A percentile compares a stretch with the other conserved stretches of the same genome.
These are phyloP conservation scores for Phytophthora pisi DNA, from an alignment of 352 stramenopile genomes.

Conservation along the genomic window DNA sequence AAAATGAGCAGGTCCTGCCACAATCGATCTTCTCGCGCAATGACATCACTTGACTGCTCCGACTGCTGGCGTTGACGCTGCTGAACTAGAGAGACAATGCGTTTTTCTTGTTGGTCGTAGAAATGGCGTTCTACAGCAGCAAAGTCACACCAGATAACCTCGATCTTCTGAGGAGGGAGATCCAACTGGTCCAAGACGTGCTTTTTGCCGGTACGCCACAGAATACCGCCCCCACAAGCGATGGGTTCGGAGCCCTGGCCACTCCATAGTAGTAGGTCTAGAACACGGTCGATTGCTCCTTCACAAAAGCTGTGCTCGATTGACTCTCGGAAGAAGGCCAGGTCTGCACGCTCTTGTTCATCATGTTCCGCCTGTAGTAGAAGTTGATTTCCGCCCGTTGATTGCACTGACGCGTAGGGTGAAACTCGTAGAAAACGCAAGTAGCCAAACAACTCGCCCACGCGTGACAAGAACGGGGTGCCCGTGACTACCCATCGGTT, in stretches of 20 bases:
- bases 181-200: constrained; percentile 72
- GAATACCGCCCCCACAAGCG: constrained; percentile 40
- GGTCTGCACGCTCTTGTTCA: constrained; percentile 34
- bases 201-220: constrained; percentile 84
- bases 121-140: constrained; percentile 80
- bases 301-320: constrained; percentile 44
- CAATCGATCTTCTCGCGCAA: constrained; percentile 50
- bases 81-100: constrained; percentile 49
- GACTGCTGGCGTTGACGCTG: constrained; percentile 29
- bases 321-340: constrained; percentile 40
- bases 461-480: constrained; percentile 84
- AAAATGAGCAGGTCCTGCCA: constrained; percentile 80
- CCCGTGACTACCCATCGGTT: constrained; percentile 91
- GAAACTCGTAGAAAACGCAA: constrained; percentile 72
- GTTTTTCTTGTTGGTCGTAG: constrained; percentile 72
- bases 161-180: constrained; percentile 59
- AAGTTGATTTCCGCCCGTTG: constrained; percentile 8
- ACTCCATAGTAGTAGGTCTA: constrained; percentile 60
- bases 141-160: constrained; percentile 72
- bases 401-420: constrained; percentile 34
- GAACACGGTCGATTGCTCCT: constrained; percentile 48
- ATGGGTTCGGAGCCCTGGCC: constrained; percentile 5
- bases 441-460: constrained; percentile 88
- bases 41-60: constrained; percentile 28
- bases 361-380: constrained; percentile 15